Evolutionary conservation across 768 basidiomycete species (phyloP).

Genomic region (Pulveroboletus ravenelii): DNA sequence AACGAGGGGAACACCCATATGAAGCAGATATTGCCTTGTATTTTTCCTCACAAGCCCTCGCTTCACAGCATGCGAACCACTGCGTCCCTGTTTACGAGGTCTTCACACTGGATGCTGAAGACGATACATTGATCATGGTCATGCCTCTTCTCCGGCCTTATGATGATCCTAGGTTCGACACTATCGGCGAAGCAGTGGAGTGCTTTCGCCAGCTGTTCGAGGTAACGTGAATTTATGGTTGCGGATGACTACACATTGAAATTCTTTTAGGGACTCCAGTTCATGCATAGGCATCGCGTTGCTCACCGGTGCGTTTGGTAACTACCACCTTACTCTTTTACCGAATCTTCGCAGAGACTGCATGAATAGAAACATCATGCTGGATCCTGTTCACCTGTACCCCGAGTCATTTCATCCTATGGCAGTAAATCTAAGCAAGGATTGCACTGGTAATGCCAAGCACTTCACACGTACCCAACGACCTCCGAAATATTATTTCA

Average conservation of each 20-base stretch:
- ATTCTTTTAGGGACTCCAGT: constrained; percentile 28
- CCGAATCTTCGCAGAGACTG: constrained; percentile 19
- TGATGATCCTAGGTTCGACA: constrained; percentile 15
- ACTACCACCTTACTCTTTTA: too few species aligned
- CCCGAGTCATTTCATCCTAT: constrained; percentile 26
- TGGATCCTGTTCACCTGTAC: constrained; percentile 27
- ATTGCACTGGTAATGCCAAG: too few species aligned
- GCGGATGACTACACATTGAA: too few species aligned
- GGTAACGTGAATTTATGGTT: constrained; percentile 5
- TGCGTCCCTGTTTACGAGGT: constrained; percentile 25
- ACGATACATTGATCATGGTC: constrained; percentile 17
- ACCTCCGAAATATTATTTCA: constrained; percentile 32
- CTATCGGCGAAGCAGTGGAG: constrained; percentile 13
- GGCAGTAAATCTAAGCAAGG: neutral
- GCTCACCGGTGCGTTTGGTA: constrained; percentile 24
- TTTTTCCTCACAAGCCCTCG: constrained; percentile 13
- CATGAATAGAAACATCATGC: constrained; percentile 30
- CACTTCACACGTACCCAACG: constrained; percentile 24
- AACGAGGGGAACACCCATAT: constrained; percentile 2
- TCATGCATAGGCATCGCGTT: constrained; percentile 33
- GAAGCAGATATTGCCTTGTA: constrained; percentile 22
- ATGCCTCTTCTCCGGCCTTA: constrained; percentile 29
- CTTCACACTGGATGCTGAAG: constrained; percentile 1
- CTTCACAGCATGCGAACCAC: constrained; percentile 16
- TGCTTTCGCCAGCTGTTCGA: constrained; percentile 31